A percentile compares a stretch with the other conserved stretches of the same genome.
Conservation (phyloP, 2,329 filamentous ascomycete genomes). For the Aspergillus puulaauensis region DNA sequence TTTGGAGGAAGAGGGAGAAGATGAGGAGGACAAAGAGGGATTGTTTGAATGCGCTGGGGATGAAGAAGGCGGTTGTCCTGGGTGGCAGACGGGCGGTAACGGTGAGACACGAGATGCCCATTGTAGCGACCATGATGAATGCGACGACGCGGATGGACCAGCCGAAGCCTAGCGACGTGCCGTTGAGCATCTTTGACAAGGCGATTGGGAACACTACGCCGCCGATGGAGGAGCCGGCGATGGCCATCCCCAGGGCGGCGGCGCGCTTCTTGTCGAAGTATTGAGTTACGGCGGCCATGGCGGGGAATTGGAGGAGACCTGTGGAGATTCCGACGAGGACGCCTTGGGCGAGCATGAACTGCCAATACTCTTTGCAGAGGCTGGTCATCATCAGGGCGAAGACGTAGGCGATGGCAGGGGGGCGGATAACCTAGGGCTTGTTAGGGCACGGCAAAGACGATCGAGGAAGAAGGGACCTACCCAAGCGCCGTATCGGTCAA, state of each 20-base stretch:
- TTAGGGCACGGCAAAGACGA: neutral
- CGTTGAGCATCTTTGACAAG: conserved; percentile 49
- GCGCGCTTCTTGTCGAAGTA: conserved; percentile 52
- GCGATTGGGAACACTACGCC: conserved; percentile 54
- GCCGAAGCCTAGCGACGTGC: conserved; percentile 46
- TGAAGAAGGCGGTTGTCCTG: conserved; percentile 7
- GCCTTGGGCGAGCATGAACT: conserved; percentile 45
- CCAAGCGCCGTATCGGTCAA: conserved; percentile 23
- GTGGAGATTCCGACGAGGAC: conserved; percentile 25
- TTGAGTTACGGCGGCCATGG: conserved; percentile 47
- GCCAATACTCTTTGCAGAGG: conserved; percentile 55
- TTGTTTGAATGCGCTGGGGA: conserved; percentile 34
- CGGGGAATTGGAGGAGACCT: conserved; percentile 47
- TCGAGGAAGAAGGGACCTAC: conserved; percentile 8
- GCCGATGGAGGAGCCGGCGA: conserved; percentile 52
- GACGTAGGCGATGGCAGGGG: conserved; percentile 34
- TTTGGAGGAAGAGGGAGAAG: conserved; percentile 21
- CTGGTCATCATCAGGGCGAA: conserved; percentile 65
- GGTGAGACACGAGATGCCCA: conserved; percentile 40
- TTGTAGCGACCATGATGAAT: conserved; percentile 50
- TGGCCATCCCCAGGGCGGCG: conserved; percentile 48
- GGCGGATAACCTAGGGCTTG: conserved; percentile 14
- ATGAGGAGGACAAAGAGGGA: conserved; percentile 35
- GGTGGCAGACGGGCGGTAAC: conserved; percentile 20
- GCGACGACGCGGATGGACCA: conserved; percentile 56